Conservation (phyloP, 202 grass and related monocot species). For the Panicum virgatum region DNA sequence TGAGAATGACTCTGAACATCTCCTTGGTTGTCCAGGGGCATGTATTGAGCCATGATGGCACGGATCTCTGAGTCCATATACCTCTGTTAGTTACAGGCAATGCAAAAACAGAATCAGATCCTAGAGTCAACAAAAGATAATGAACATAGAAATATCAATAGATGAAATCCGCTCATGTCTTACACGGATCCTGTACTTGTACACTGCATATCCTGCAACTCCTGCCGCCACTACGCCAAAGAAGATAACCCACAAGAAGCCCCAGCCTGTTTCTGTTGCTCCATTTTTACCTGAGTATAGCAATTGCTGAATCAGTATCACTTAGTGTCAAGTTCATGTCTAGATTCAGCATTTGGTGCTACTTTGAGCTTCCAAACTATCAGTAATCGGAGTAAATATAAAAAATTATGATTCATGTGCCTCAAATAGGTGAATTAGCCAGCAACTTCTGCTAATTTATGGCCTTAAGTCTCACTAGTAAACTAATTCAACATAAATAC, state of each 20-base stretch:
- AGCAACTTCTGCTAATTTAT: too few relatives aligned
- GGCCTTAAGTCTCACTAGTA: too few relatives aligned
- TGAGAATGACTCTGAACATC: slow-evolving; percentile 61
- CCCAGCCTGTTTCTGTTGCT: slow-evolving; percentile 61
- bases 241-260: slow-evolving; percentile 74
- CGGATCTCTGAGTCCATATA: slow-evolving; percentile 94
- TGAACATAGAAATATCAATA: neutral
- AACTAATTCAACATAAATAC: too few relatives aligned
- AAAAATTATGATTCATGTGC: too few relatives aligned
- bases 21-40: slow-evolving; percentile 84
- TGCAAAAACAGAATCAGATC: neutral
- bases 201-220: slow-evolving; percentile 66
- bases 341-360: too few relatives aligned
- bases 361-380: too few relatives aligned
- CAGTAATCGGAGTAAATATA: too few relatives aligned
- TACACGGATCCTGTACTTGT: slow-evolving; percentile 81
- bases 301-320: neutral
- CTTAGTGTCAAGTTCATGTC: too few relatives aligned
- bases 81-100: slow-evolving; percentile 40
- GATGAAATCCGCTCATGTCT: neutral
- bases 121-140: slow-evolving; percentile 2
- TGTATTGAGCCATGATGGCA: slow-evolving; percentile 91
- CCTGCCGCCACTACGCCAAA: slow-evolving; percentile 59
- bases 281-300: slow-evolving; percentile 54
- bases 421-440: too few relatives aligned